Base-by-base conservation (phyloP, 805 yeast species). In the Lipomyces spencermartinsiae region DNA sequence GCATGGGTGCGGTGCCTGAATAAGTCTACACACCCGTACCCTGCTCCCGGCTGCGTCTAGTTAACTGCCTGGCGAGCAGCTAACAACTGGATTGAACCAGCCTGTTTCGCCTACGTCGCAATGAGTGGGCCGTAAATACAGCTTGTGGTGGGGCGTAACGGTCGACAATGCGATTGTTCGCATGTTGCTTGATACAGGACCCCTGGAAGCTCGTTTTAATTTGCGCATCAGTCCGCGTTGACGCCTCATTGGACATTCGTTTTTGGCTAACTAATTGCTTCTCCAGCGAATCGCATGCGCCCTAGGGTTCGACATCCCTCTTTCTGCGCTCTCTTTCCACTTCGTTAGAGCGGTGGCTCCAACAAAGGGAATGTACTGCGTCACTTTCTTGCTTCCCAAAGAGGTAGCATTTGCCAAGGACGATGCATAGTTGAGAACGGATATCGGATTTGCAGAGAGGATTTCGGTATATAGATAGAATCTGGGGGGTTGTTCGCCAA, bases 261-360 rank as follows among this genome's bases (percentile, higher is more conserved):
- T 43, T n/a, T n/a, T n/a, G 49, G 22, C 49, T 16, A 43, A 43
- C 49, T n/a, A 43, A 43, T 43, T 43, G 10, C 49, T 49, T 9
- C 4, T 60, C 34, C 54, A 67, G 73, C 64, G 74, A 2, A 79
- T 73, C n/a, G 60, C 84, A 72, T 73, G 80, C 4, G 78, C 83
- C 19, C 77, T 89, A 49, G 81, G 82, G 1, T 83, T 75, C 73
- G 81, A 85, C 0, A 79, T 86, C 8, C 71, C 81, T 0, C 80
- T 86, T 14, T 82, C 82, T 2, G 76, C 80, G 0, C 78, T 90
- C 51, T 75, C 79, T 0, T 90, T 94, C 79, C 98, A 94, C 75
- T 80, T 89, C 71, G 99, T 95, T 9, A 87, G 99, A 76, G 89
- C 88, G 77, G 99, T 95, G 7, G 94, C 99, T 0, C 99, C 99